phyloP scores from a whole-genome alignment of 2,329 filamentous ascomycete genomes.

The Phialophora verrucosa region DNA sequence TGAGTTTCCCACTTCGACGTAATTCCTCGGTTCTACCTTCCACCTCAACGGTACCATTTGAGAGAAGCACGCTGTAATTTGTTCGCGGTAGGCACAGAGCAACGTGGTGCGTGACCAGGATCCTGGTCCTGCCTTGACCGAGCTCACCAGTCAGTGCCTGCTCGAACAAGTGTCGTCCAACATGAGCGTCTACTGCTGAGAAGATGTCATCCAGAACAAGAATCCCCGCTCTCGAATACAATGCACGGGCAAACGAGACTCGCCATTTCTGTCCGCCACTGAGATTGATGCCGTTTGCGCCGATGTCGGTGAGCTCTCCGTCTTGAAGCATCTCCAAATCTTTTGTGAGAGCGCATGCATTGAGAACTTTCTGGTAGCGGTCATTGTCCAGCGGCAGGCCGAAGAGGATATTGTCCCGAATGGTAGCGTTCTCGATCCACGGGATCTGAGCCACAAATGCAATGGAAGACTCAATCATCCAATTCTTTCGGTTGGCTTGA shows the following conservation, averaged over 20 bases:
- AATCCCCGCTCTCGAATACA: slow-evolving; percentile 79
- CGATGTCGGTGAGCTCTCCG: slow-evolving; percentile 80
- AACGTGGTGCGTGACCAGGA: slow-evolving; percentile 82
- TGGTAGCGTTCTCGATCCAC: slow-evolving; percentile 83
- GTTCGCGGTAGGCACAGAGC: slow-evolving; percentile 72
- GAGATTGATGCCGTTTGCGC: slow-evolving; percentile 82
- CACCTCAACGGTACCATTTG: slow-evolving; percentile 68
- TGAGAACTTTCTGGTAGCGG: slow-evolving; percentile 73
- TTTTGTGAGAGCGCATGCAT: slow-evolving; percentile 74
- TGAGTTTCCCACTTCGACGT: slow-evolving; percentile 48
- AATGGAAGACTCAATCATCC: slow-evolving; percentile 72
- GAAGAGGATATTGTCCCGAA: slow-evolving; percentile 79
- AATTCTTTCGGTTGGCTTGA: slow-evolving; percentile 65
- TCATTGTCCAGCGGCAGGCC: slow-evolving; percentile 71
- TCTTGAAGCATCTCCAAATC: slow-evolving; percentile 78
- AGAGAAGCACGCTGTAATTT: slow-evolving; percentile 75
- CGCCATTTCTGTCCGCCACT: slow-evolving; percentile 85
- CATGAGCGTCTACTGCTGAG: slow-evolving; percentile 78
- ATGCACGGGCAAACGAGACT: slow-evolving; percentile 76
- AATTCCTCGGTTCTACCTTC: slow-evolving; percentile 69
- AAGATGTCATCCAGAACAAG: slow-evolving; percentile 84
- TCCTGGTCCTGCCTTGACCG: slow-evolving; percentile 71
- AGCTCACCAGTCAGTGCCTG: slow-evolving; percentile 75
- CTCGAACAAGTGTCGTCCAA: slow-evolving; percentile 78
- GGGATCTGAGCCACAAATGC: slow-evolving; percentile 81